These are phyloP conservation scores for Pelargonium myrrhifolium DNA, from an alignment of 441 rosid species.

Conservation along the genomic window DNA sequence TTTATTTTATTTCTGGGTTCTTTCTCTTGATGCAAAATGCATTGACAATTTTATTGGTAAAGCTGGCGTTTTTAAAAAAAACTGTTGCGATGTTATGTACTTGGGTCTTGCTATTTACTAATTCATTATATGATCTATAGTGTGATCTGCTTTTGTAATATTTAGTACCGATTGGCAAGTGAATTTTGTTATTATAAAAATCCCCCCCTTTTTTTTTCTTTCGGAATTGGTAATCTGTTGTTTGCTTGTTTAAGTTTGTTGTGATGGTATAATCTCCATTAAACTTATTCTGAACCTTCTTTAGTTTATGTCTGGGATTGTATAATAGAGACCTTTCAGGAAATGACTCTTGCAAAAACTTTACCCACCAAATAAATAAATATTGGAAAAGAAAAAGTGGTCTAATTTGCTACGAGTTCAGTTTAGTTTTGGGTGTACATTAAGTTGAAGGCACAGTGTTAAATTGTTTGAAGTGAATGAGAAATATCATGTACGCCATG, in stretches of 20 bases:
- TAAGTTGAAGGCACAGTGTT: not conserved
- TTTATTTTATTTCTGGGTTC: not conserved
- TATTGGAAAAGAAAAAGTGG: too few relatives aligned
- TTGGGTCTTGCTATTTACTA: not conserved
- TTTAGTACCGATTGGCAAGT: not conserved
- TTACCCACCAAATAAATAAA: too few relatives aligned
- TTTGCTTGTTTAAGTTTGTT: not conserved
- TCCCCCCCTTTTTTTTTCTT: too few relatives aligned
- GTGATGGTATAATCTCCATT: too few relatives aligned
- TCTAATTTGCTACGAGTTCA: not conserved
- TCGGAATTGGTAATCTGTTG: not conserved
- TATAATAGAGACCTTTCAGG: too few relatives aligned
- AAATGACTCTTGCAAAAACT: too few relatives aligned
- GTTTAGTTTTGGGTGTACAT: not conserved
- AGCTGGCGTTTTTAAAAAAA: too few relatives aligned
- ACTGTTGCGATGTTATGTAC: not conserved
- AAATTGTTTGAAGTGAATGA: not conserved
- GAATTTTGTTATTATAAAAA: not conserved
- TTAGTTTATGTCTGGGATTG: not conserved
- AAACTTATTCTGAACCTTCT: too few relatives aligned
- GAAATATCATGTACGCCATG: not conserved
- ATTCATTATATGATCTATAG: too few relatives aligned
- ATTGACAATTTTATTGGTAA: not conserved
- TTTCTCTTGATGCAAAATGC: not conserved
- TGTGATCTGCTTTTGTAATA: too few relatives aligned